A percentile compares a stretch with the other conserved stretches of the same genome.
Conservation (phyloP, 768 basidiomycete genomes). For the Trametes cubensis region DNA sequence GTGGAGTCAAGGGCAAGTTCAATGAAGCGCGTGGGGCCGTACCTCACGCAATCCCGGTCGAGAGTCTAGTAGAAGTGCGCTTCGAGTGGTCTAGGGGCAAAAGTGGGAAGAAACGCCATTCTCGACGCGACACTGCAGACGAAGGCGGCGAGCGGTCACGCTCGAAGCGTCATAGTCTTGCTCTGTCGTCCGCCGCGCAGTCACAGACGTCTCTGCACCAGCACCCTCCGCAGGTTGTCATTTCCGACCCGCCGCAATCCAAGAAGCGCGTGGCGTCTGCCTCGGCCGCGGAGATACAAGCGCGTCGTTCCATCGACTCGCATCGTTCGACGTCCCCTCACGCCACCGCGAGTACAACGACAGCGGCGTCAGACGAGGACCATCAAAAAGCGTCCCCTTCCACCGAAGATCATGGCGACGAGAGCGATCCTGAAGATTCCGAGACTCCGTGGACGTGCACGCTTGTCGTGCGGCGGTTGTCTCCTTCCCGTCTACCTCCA, state of each 20-base stretch:
- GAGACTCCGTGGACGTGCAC: slow-evolving; percentile 96
- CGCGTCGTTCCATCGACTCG: slow-evolving; percentile 24
- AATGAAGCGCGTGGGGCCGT: slow-evolving; percentile 29
- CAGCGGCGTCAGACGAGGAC: slow-evolving; percentile 21
- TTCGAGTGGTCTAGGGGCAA: slow-evolving; percentile 77
- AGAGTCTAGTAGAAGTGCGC: slow-evolving; percentile 60
- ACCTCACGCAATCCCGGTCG: slow-evolving; percentile 13
- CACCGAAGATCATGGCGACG: slow-evolving; percentile 60
- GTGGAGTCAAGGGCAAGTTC: slow-evolving; percentile 48
- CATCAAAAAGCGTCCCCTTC: slow-evolving; percentile 14
- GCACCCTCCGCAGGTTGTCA: slow-evolving; percentile 8
- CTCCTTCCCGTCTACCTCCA: slow-evolving; percentile 15
- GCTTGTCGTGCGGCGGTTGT: slow-evolving; percentile 61
- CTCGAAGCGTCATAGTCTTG: slow-evolving; percentile 19
- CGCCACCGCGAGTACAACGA: slow-evolving; percentile 22
- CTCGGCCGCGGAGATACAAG: slow-evolving; percentile 10
- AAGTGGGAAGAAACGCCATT: slow-evolving; percentile 27
- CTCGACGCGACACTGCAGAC: slow-evolving; percentile 29
- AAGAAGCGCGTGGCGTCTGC: slow-evolving; percentile 20
- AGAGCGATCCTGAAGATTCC: slow-evolving; percentile 94
- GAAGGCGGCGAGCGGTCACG: slow-evolving; percentile 19
- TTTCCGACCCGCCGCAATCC: slow-evolving; percentile 8
- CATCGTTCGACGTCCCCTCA: slow-evolving; percentile 28
- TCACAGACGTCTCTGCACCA: slow-evolving; percentile 25
- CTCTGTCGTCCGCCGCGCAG: slow-evolving; percentile 25